A percentile compares a stretch with the other conserved stretches of the same genome.
phyloP scores from a whole-genome alignment of 352 stramenopile species.

The Aphanomyces cochlioides region DNA sequence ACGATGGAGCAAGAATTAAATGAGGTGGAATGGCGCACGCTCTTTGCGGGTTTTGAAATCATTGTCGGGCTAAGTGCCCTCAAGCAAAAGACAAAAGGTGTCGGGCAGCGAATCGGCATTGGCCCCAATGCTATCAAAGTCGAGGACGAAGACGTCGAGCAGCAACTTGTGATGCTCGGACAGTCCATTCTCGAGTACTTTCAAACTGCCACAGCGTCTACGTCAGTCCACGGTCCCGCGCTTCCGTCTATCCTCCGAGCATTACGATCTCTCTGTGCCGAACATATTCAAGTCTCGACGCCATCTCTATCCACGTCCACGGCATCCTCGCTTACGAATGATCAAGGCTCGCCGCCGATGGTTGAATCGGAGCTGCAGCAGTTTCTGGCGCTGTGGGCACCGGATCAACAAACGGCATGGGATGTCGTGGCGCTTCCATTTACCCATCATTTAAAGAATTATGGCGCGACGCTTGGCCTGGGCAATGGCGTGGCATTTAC shows the following conservation, averaged over 20 bases:
- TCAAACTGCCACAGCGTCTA: conserved; percentile 39
- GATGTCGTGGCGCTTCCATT: conserved; percentile 46
- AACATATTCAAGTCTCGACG: conserved; percentile 49
- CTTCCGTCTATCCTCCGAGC: conserved; percentile 57
- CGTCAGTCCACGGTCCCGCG: conserved; percentile 60
- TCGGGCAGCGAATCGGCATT: conserved; percentile 21
- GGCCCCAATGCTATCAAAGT: conserved; percentile 68
- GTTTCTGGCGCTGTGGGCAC: conserved; percentile 17
- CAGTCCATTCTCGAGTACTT: conserved; percentile 86
- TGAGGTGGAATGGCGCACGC: conserved; percentile 64
- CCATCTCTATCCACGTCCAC: conserved; percentile 31
- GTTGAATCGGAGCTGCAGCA: conserved; percentile 6
- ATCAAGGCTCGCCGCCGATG: neutral
- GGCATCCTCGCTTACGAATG: neutral
- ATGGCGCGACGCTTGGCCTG: conserved; percentile 73
- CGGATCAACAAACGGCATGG: conserved; percentile 25
- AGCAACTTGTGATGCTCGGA: conserved; percentile 79
- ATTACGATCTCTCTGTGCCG: conserved; percentile 62
- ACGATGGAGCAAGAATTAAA: conserved; percentile 83
- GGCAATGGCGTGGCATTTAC: conserved; percentile 60
- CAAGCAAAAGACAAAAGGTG: conserved; percentile 51
- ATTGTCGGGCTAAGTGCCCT: conserved; percentile 65
- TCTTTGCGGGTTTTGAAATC: conserved; percentile 80
- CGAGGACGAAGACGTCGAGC: conserved; percentile 83
- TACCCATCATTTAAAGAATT: conserved; percentile 72